Evolutionary conservation across 225 moss, liverwort and hornwort species (phyloP).

Genomic region (Asterella californica): DNA sequence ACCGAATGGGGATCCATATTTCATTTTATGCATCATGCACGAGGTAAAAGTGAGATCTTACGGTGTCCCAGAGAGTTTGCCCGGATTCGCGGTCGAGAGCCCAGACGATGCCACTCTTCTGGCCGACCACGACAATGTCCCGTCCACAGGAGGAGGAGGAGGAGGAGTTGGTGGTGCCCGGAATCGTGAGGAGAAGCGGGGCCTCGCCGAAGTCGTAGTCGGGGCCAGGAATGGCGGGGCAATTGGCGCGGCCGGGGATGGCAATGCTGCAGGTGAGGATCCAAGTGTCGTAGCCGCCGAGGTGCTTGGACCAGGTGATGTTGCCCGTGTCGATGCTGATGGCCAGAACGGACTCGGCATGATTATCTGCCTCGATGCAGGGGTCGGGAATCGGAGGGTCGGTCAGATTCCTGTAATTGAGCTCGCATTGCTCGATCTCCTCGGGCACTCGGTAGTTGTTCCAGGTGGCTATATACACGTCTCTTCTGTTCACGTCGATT

Average conservation of each 20-base stretch:
- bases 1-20: too few relatives aligned
- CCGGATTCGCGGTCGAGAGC: conserved; percentile 23
- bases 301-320: conserved; percentile 23
- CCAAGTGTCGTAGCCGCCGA: conserved; percentile 35
- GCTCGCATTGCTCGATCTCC: conserved; percentile 12
- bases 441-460: conserved; percentile 26
- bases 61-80: conserved; percentile 24
- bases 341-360: conserved; percentile 29
- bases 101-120: conserved; percentile 32
- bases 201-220: too few relatives aligned
- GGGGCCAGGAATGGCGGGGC: conserved; percentile 25
- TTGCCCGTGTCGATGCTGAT: conserved; percentile 26
- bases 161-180: too few relatives aligned
- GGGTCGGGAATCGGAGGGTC: conserved; percentile 29
- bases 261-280: neutral
- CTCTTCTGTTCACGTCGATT: conserved; percentile 24
- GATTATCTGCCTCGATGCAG: conserved; percentile 21
- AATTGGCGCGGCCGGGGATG: neutral
- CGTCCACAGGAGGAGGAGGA: too few relatives aligned
- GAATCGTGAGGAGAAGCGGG: too few relatives aligned
- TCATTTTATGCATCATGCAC: too few relatives aligned
- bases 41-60: neutral
- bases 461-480: conserved; percentile 37
- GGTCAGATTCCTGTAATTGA: conserved; percentile 7
- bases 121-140: too few relatives aligned